These are phyloP conservation scores for Penicillium sp. DNA, from an alignment of 2,329 filamentous ascomycete species.

Conservation along the genomic window DNA sequence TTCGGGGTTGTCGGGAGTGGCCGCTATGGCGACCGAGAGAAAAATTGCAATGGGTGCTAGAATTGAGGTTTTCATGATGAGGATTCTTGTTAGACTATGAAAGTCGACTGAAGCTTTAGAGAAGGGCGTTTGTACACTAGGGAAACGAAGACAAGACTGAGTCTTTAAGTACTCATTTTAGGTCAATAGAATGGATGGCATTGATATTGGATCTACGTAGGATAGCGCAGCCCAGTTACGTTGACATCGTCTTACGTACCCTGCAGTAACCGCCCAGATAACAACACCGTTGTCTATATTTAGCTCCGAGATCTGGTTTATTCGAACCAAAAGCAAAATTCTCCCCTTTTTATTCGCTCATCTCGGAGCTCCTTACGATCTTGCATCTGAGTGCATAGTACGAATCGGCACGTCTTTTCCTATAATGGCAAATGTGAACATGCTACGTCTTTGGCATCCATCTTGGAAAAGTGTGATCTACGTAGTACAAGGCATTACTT, in stretches of 20 bases:
- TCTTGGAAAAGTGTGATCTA: not conserved
- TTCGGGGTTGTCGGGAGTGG: conserved; percentile 8
- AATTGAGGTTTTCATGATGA: conserved; percentile 8
- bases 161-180: not conserved
- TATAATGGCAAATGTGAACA: not conserved
- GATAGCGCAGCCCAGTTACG: not conserved
- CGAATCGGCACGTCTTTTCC: not conserved
- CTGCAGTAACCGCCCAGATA: not conserved
- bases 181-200: not conserved
- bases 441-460: not conserved
- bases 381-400: not conserved
- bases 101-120: not conserved
- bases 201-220: not conserved
- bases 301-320: not conserved
- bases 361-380: not conserved
- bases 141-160: not conserved
- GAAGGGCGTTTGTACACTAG: not conserved
- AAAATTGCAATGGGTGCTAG: conserved; percentile 5
- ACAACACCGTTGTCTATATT: not conserved
- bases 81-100: not conserved
- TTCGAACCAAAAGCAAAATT: not conserved
- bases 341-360: no score
- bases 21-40: not conserved
- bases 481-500: not conserved
- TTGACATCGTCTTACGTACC: not conserved